These are phyloP conservation scores for Hysterangium stoloniferum DNA, from an alignment of 768 basidiomycete genomes.

Conservation along the genomic window DNA sequence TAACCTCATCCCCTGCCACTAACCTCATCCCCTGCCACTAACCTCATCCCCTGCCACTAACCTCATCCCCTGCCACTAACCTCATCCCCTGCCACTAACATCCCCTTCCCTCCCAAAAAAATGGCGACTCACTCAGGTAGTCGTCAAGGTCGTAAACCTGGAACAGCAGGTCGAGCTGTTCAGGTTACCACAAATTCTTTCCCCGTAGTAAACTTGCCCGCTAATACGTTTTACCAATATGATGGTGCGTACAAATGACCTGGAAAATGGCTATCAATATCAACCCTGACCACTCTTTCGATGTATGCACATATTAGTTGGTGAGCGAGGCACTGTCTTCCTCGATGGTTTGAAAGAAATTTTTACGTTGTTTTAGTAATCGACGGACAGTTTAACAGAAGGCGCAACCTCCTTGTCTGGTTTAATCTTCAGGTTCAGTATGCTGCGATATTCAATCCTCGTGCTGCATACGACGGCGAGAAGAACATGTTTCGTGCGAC, in stretches of 20 bases:
- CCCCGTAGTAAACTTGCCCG: not conserved
- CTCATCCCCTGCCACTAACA: no score
- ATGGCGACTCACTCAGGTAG: not conserved
- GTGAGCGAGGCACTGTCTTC: not conserved
- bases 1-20: no score
- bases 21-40: no score
- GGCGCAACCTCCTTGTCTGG: not conserved
- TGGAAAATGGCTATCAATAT: not conserved
- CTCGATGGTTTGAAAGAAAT: not conserved
- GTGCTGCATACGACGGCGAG: constrained; percentile 68
- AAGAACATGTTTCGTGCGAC: constrained; percentile 64
- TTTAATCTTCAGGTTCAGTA: not conserved
- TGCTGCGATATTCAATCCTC: constrained; percentile 57
- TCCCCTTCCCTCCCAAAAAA: no score
- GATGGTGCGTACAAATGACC: not conserved
- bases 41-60: no score
- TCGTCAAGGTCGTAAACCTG: not conserved
- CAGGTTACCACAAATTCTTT: not conserved
- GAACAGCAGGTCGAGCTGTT: not conserved
- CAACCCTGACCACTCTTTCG: not conserved
- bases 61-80: no score
- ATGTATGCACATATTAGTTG: not conserved
- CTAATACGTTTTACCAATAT: not conserved
- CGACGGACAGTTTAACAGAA: not conserved
- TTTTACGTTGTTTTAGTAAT: not conserved